These are phyloP conservation scores for Aspergillus versicolor DNA, from an alignment of 2,329 filamentous ascomycete genomes.

Conservation along the genomic window DNA sequence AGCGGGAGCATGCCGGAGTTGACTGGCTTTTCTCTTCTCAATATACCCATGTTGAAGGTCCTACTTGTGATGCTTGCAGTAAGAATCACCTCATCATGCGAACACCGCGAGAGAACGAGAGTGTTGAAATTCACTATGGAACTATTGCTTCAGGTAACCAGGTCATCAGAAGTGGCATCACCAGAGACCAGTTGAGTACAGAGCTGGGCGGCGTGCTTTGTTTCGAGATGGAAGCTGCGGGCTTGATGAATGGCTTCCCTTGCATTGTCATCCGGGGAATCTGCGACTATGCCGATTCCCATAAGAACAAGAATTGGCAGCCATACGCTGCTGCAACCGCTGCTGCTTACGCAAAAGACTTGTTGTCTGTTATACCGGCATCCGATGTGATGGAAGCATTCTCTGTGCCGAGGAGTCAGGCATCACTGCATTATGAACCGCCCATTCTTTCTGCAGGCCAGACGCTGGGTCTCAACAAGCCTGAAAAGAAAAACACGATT, in stretches of 20 bases:
- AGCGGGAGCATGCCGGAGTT: background rate
- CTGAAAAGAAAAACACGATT: background rate
- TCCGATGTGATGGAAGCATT: background rate
- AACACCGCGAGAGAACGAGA: background rate
- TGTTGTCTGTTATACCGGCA: background rate
- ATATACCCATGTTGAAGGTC: background rate
- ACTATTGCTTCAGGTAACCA: background rate
- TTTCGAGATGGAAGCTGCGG: conserved; percentile 6
- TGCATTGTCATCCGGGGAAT: conserved; percentile 2
- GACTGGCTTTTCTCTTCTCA: background rate
- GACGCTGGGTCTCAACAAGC: background rate
- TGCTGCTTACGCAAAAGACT: conserved; percentile 1
- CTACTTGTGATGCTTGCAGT: background rate
- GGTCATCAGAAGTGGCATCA: conserved; percentile 8
- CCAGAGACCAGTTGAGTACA: conserved; percentile 20
- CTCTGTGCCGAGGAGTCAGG: background rate
- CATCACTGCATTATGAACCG: background rate
- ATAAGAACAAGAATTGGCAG: conserved; percentile 4
- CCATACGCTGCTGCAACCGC: background rate
- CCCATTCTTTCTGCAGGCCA: background rate
- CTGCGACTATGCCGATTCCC: conserved; percentile 18
- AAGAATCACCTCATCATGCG: background rate
- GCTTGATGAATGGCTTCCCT: background rate
- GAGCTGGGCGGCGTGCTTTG: conserved; percentile 4
- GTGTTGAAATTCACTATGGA: conserved; percentile 1